These are phyloP conservation scores for Chrysosporium keratinophilum DNA, from an alignment of 2,329 filamentous ascomycete species.

Conservation along the genomic window DNA sequence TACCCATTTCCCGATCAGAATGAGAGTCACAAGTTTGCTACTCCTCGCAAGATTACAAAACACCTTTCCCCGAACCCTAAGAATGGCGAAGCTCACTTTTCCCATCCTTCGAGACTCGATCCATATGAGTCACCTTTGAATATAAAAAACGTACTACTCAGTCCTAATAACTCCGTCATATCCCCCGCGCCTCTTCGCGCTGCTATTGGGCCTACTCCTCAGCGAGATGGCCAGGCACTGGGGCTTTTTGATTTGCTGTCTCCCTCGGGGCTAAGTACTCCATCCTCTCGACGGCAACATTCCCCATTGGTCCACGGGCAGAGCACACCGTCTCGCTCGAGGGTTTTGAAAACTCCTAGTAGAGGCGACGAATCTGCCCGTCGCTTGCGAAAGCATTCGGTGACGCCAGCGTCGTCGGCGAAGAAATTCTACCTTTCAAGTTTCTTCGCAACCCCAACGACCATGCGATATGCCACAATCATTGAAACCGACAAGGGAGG, in stretches of 20 bases:
- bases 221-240: constrained; percentile 39
- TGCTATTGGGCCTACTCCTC: constrained; percentile 40
- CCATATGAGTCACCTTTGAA: constrained; percentile 37
- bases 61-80: constrained; percentile 18
- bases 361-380: background rate
- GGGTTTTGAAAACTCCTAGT: constrained; percentile 5
- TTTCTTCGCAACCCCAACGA: constrained; percentile 39
- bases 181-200: constrained; percentile 30
- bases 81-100: constrained; percentile 22
- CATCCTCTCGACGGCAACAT: constrained; percentile 13
- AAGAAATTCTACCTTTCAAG: constrained; percentile 38
- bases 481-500: constrained; percentile 22
- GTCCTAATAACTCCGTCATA: constrained; percentile 17
- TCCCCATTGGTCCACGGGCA: constrained; percentile 12
- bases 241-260: constrained; percentile 41
- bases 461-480: constrained; percentile 34
- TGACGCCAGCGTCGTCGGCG: constrained; percentile 36
- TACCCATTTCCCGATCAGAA: constrained; percentile 19
- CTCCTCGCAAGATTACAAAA: constrained; percentile 30
- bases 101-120: constrained; percentile 34
- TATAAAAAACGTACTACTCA: constrained; percentile 21
- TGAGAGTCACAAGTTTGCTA: constrained; percentile 17
- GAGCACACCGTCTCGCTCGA: constrained; percentile 29
- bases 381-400: constrained; percentile 12
- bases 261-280: constrained; percentile 29